These are phyloP conservation scores for Arabidopsis arenosa DNA, from an alignment of 345 rosid species.

Conservation along the genomic window DNA sequence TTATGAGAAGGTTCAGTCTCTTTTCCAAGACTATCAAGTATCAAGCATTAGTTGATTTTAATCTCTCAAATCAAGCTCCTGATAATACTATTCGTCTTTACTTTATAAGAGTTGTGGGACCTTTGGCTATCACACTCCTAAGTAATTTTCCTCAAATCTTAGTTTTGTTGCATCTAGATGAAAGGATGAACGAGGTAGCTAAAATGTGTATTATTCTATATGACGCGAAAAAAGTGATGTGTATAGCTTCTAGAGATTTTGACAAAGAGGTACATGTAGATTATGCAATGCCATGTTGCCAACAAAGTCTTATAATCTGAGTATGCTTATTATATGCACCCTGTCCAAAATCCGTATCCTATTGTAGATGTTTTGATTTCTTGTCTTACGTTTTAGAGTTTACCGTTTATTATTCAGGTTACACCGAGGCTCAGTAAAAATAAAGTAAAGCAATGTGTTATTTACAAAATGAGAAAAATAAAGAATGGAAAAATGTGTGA, in stretches of 20 bases:
- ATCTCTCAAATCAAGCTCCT: constrained; percentile 96
- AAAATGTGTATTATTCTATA: constrained; percentile 11
- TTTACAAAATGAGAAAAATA: no score
- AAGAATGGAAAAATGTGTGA: no score
- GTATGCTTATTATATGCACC: constrained; percentile 15
- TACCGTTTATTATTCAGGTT: constrained; percentile 56
- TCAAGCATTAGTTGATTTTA: constrained; percentile 90
- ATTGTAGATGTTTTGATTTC: background rate
- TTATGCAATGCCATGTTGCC: constrained; percentile 48
- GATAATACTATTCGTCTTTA: constrained; percentile 99
- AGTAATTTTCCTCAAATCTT: constrained; percentile 56
- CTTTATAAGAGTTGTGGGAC: constrained; percentile 98
- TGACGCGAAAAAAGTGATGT: constrained; percentile 46
- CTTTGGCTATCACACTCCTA: constrained; percentile 94
- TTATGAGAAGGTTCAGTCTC: constrained; percentile 45
- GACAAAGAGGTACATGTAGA: constrained; percentile 48
- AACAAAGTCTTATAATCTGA: constrained; percentile 48
- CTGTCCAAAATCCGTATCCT: constrained; percentile 1
- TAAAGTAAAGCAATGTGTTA: constrained; percentile 92
- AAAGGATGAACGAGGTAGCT: constrained; percentile 7
- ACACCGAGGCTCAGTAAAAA: constrained; percentile 97
- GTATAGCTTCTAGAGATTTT: constrained; percentile 45
- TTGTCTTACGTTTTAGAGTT: background rate
- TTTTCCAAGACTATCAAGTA: constrained; percentile 71
- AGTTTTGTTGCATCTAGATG: constrained; percentile 7